A percentile compares a stretch with the other conserved stretches of the same genome.
These are phyloP conservation scores for Adansonia digitata DNA, from an alignment of 345 rosid genomes.

Conservation along the genomic window DNA sequence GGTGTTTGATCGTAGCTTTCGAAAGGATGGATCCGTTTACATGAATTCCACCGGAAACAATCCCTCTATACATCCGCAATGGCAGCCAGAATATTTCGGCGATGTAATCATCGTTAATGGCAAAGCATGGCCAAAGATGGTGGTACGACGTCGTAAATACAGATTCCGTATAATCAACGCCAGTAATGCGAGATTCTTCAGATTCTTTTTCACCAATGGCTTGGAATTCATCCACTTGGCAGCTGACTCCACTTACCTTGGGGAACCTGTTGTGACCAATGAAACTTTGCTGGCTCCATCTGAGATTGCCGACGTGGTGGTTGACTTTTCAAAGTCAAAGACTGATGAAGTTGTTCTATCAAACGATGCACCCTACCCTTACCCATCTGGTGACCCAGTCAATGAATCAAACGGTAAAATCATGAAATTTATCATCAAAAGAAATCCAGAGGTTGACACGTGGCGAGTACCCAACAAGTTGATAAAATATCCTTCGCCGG, in stretches of 20 bases:
- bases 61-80: conserved; percentile 83
- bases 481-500: conserved; percentile 42
- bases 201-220: conserved; percentile 68
- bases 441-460: conserved; percentile 35
- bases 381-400: conserved; percentile 63
- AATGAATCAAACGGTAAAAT: conserved; percentile 53
- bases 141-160: conserved; percentile 74
- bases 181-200: conserved; percentile 76
- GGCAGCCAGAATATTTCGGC: conserved; percentile 96
- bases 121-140: conserved; percentile 77
- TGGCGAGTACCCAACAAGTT: conserved; percentile 41
- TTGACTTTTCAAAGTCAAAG: conserved; percentile 67
- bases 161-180: conserved; percentile 78
- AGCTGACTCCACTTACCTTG: conserved; percentile 64
- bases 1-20: conserved; percentile 75
- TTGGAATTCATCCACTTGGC: conserved; percentile 50
- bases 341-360: conserved; percentile 39
- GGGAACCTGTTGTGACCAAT: conserved; percentile 33
- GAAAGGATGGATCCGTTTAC: conserved; percentile 62
- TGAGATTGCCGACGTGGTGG: conserved; percentile 63
- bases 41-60: conserved; percentile 89
- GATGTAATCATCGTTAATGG: conserved; percentile 79
- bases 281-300: conserved; percentile 61
- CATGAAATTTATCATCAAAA: conserved; percentile 62
- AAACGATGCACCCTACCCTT: conserved; percentile 69